Evolutionary conservation across 768 basidiomycete species (phyloP).

Genomic region (Botryobasidium botryosum): DNA sequence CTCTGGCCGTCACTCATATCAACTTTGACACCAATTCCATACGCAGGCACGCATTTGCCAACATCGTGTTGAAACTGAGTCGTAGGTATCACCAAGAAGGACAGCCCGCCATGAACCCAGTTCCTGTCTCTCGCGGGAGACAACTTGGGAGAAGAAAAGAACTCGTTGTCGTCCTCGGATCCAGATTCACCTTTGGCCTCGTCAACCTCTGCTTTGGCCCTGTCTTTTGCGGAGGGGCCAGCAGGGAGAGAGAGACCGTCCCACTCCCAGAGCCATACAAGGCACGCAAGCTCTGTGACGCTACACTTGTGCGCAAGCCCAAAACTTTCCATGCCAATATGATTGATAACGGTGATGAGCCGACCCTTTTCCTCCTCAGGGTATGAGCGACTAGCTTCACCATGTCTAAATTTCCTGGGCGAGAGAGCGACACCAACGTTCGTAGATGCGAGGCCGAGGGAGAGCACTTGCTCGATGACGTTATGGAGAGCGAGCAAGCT

Average conservation of each 20-base stretch:
- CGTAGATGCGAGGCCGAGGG: conserved; percentile 69
- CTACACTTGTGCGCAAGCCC: conserved; percentile 48
- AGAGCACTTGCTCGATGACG: conserved; percentile 63
- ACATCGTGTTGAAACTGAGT: conserved; percentile 53
- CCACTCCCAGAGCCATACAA: conserved; percentile 90
- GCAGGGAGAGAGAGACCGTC: conserved; percentile 31
- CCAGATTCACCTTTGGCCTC: no score
- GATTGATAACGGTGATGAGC: not conserved
- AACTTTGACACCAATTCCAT: conserved; percentile 76
- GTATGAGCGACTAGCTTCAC: no score
- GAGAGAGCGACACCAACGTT: conserved; percentile 7
- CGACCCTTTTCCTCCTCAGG: conserved; percentile 29
- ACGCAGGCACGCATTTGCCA: conserved; percentile 55
- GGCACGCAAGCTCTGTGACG: conserved; percentile 48
- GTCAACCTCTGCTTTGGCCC: not conserved
- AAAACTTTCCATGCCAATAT: conserved; percentile 24
- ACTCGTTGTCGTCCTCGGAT: conserved; percentile 4
- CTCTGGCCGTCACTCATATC: conserved; percentile 38
- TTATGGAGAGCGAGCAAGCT: conserved; percentile 49
- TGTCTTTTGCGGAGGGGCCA: no score
- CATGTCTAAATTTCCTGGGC: not conserved
- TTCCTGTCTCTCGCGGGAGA: no score
- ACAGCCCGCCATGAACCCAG: conserved; percentile 71
- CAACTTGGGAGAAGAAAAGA: conserved; percentile 24
- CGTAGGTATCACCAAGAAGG: conserved; percentile 52